Conservation (phyloP, 345 rosid species). For the Erucastrum elatum region DNA sequence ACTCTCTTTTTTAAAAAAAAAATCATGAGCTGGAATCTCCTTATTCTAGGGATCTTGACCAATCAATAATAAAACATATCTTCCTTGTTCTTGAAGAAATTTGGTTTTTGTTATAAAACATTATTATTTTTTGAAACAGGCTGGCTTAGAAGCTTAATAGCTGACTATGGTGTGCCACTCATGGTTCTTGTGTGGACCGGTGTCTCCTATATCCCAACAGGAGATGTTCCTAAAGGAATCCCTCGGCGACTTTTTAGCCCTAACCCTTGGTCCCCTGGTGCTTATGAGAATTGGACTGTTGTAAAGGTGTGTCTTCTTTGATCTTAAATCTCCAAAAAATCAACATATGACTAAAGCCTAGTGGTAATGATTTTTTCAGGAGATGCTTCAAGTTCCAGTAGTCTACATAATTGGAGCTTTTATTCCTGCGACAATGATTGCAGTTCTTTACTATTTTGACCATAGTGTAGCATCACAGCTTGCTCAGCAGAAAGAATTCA, state of each 20-base stretch:
- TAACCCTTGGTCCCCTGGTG: constrained; percentile 96
- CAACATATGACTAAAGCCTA: constrained; percentile 23
- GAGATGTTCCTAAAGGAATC: constrained; percentile 80
- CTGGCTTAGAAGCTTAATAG: constrained; percentile 82
- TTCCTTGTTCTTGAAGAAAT: constrained; percentile 25
- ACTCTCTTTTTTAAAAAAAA: background rate
- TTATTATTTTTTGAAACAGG: constrained; percentile 49
- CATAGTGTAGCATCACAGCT: constrained; percentile 99
- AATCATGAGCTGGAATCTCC: constrained; percentile 36
- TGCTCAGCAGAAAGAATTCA: constrained; percentile 92
- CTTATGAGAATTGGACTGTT: constrained; percentile 88
- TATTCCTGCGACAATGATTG: constrained; percentile 97
- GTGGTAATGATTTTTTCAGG: constrained; percentile 47
- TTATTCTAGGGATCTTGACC: constrained; percentile 37
- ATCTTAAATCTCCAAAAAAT: constrained; percentile 4
- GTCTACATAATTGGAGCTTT: constrained; percentile 86
- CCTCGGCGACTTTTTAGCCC: constrained; percentile 95
- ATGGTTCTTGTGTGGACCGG: constrained; percentile 95
- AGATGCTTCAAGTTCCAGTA: constrained; percentile 78
- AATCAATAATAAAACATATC: constrained; percentile 4
- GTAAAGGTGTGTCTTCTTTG: constrained; percentile 47
- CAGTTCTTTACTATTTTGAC: constrained; percentile 92
- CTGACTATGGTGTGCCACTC: constrained; percentile 95
- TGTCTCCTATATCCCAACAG: constrained; percentile 75
- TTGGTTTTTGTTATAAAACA: background rate